Base-by-base conservation (phyloP, 106 monocot species). In the Alisma plantagoaquatica region DNA sequence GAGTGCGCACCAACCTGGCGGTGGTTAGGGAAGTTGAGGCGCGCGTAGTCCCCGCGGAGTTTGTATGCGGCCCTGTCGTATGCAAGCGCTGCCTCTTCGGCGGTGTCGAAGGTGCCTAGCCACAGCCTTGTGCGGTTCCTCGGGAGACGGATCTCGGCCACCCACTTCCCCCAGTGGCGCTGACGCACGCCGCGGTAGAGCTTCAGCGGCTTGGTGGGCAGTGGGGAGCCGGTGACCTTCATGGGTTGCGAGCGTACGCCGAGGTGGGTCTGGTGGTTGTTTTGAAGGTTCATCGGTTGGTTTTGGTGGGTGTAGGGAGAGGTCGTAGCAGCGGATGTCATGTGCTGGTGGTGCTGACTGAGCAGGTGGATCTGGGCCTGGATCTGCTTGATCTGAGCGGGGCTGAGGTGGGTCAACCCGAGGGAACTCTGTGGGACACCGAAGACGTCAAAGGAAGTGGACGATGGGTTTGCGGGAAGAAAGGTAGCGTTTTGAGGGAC, bases 31-130 rank as follows among this genome's bases (percentile, higher is more conserved):
- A 88, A 88, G 73, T 88, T 88, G 57, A 88, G 70, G 45, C 79
- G 46, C 1, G 88, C 88, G 70, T 88, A 83, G 18, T 53, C 52
- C 9, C 52, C 52, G 11, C 89, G 83, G 43, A 89, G 73, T 65
- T 71, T 89, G 64, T 74, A 80, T 3, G 89, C 83, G 19, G 83
- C 89, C 30, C 79, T 70, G 60, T 89, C 89, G 70, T 89, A 89
- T 21, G 89, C 89, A 61, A 55, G 65, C 21, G 87, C 87, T 2
- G 87, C 87, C 1, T n/a, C n/a, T n/a, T n/a, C n/a, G n/a, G n/a
- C n/a, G n/a, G n/a, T n/a, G n/a, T n/a, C n/a, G n/a, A n/a, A n/a
- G n/a, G n/a, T 89, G 42, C 89, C 89, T 20, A 89, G 76, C 89
- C 89, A 89, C 2, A 89, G 61, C 19, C 89, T 65, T 54, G 74